Conservation (phyloP, 805 yeast genomes). For the Candida ipomoeae region DNA sequence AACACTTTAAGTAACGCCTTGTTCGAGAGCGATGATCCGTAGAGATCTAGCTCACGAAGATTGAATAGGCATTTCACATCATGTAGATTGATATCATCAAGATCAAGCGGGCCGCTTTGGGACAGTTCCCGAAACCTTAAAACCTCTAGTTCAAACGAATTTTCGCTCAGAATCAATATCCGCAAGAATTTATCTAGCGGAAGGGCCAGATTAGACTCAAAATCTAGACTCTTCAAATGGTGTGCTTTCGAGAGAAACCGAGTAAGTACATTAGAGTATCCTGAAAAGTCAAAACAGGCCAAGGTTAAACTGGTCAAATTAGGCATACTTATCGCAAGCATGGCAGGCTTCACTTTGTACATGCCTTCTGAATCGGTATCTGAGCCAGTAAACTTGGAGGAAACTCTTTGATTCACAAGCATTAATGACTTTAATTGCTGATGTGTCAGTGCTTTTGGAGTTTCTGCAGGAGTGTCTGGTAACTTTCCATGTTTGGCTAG, state of each 20-base stretch:
- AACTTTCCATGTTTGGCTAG: neutral
- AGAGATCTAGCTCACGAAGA: constrained; percentile 29
- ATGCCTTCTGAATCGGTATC: constrained; percentile 1
- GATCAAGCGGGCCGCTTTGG: constrained; percentile 18
- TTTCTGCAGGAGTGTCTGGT: neutral
- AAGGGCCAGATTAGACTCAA: constrained; percentile 34
- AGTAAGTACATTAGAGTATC: constrained; percentile 22
- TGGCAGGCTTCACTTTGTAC: constrained; percentile 1
- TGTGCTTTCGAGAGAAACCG: constrained; percentile 20
- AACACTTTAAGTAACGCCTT: constrained; percentile 13
- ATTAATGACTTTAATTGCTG: neutral
- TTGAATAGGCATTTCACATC: constrained; percentile 24
- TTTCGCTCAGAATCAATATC: constrained; percentile 27
- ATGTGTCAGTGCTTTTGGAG: neutral
- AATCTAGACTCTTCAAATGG: constrained; percentile 19
- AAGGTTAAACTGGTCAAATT: constrained; percentile 8
- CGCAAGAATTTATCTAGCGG: constrained; percentile 26
- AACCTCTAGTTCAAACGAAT: constrained; percentile 22
- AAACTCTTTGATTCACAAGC: neutral
- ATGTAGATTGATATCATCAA: constrained; percentile 23
- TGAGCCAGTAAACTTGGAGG: neutral
- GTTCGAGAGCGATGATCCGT: constrained; percentile 12
- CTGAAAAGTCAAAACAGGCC: constrained; percentile 29
- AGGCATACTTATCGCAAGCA: neutral
- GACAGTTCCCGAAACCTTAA: constrained; percentile 30